Conservation (phyloP, 164 flowering plant genomes). For the Berberis vulgaris region DNA sequence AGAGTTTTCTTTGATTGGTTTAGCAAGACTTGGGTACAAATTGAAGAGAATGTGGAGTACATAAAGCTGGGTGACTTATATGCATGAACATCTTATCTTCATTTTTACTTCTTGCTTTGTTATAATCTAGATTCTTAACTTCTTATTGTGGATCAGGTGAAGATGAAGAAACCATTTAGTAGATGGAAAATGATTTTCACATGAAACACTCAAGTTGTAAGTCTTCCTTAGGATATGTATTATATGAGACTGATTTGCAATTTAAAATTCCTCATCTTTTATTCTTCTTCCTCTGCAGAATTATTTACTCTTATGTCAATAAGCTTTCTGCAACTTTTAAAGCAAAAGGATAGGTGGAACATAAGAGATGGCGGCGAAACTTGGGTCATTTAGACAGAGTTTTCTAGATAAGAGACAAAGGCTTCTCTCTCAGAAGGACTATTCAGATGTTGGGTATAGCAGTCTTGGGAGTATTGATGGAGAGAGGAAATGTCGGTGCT, state of each 20-base stretch:
- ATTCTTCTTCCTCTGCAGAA: not conserved
- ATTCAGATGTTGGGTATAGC: not conserved
- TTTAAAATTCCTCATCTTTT: no score
- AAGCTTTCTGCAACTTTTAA: not conserved
- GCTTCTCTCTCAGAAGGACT: not conserved
- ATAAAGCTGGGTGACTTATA: no score
- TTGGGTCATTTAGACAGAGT: conserved; percentile 25
- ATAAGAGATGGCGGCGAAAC: conserved; percentile 3
- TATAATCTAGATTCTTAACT: no score
- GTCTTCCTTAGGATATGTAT: not conserved
- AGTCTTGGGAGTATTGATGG: not conserved
- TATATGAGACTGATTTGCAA: no score
- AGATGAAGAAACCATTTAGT: no score
- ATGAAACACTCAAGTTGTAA: not conserved
- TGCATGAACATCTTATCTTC: no score
- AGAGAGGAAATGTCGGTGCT: not conserved
- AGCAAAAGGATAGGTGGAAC: not conserved
- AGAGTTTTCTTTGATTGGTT: no score
- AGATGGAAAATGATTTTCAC: not conserved
- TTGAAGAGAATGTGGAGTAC: no score
- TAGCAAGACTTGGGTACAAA: no score
- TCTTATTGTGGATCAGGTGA: no score
- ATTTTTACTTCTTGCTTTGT: no score
- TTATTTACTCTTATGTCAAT: not conserved
- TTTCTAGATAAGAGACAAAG: conserved; percentile 21